These are phyloP conservation scores for Ganoderma leucocontextum DNA, from an alignment of 1,284 basidiomycete genomes.

Conservation along the genomic window DNA sequence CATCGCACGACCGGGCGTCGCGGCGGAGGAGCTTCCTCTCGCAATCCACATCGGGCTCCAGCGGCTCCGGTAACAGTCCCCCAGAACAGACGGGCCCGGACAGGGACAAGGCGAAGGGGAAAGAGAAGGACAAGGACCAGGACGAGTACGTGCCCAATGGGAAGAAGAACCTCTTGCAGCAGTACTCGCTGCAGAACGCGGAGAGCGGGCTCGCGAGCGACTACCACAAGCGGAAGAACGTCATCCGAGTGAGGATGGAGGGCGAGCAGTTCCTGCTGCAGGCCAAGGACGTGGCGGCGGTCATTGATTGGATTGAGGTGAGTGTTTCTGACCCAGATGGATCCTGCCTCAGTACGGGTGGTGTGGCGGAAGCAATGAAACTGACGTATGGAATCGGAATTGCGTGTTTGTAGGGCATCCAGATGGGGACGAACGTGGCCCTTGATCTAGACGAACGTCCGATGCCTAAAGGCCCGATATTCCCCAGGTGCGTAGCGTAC, in stretches of 20 bases:
- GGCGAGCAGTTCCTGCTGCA: constrained; percentile 98
- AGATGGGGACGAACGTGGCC: constrained; percentile 93
- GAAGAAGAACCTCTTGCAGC: constrained; percentile 60
- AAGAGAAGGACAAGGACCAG: constrained; percentile 24
- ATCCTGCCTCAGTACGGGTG: not conserved
- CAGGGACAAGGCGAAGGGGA: constrained; percentile 14
- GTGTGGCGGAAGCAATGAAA: not conserved
- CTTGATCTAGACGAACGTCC: constrained; percentile 90
- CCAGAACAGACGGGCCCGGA: not conserved
- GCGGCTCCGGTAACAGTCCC: constrained; percentile 5
- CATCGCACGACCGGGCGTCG: constrained; percentile 19
- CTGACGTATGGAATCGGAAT: constrained; percentile 8
- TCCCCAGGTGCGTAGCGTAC: constrained; percentile 66
- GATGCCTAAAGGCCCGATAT: constrained; percentile 88
- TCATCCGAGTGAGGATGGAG: constrained; percentile 92
- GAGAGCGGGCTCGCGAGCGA: constrained; percentile 96
- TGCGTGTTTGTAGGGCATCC: constrained; percentile 67
- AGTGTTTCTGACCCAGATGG: constrained; percentile 23
- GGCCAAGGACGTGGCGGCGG: constrained; percentile 84
- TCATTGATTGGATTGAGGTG: constrained; percentile 98
- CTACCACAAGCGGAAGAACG: constrained; percentile 93
- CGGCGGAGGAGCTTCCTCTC: constrained; percentile 31
- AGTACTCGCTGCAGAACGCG: constrained; percentile 89
- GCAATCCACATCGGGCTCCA: constrained; percentile 16
- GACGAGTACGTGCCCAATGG: constrained; percentile 49